phyloP scores from a whole-genome alignment of 306 rosid genomes.

The Hylodesmum podocarpum region DNA sequence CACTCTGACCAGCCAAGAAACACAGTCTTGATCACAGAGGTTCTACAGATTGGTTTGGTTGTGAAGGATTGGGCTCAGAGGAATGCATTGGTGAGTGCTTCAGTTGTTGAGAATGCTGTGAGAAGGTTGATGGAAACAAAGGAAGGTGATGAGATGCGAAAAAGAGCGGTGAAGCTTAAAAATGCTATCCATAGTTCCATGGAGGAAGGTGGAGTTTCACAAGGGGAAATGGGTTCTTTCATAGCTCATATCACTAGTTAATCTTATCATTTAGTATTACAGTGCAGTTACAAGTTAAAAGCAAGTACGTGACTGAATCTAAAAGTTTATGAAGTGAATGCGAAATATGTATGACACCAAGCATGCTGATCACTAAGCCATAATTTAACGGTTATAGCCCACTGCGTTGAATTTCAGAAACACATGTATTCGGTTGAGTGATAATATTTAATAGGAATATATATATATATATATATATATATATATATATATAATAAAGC shows the following conservation, averaged over 20 bases:
- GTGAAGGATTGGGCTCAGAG: conserved; percentile 39
- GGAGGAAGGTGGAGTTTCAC: conserved; percentile 48
- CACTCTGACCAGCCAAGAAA: conserved; percentile 32
- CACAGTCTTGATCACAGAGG: background rate
- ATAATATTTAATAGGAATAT: too few species aligned
- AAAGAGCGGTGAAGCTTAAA: conserved; percentile 40
- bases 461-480: too few species aligned
- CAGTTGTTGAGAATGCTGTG: conserved; percentile 35
- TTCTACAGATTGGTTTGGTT: conserved; percentile 27
- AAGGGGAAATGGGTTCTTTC: conserved; percentile 54
- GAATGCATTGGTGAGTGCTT: conserved; percentile 33
- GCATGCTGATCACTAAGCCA: too few species aligned
- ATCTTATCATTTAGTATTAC: too few species aligned
- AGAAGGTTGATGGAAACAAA: conserved; percentile 39
- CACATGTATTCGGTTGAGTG: too few species aligned
- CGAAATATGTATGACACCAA: too few species aligned
- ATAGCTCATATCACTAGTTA: conserved; percentile 54
- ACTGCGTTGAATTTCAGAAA: too few species aligned
- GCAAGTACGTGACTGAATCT: too few species aligned
- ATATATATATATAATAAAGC: too few species aligned
- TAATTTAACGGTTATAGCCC: too few species aligned
- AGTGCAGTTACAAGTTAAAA: too few species aligned
- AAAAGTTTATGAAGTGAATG: too few species aligned
- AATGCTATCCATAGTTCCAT: conserved; percentile 27
- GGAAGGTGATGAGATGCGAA: conserved; percentile 52